Evolutionary conservation across 1,139 yeast species (phyloP).

Genomic region (Scheffersomyces titani): DNA sequence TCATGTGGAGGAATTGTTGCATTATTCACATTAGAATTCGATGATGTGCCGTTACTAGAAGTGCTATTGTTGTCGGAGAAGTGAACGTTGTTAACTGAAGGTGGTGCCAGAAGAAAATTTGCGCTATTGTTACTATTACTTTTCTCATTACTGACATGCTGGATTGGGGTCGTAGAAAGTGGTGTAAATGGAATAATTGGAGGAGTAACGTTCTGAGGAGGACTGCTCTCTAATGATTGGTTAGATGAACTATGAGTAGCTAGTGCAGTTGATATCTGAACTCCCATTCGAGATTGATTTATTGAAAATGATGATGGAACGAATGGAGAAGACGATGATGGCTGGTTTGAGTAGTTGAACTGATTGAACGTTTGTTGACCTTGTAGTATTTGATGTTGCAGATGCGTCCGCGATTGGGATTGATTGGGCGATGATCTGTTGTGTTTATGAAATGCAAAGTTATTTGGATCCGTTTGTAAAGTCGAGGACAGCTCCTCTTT

Average conservation of each 20-base stretch:
- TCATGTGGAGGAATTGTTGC: slow-evolving; percentile 5
- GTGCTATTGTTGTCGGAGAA: not conserved
- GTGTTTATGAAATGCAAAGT: not conserved
- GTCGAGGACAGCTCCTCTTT: not conserved
- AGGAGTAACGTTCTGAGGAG: not conserved
- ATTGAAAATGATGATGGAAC: not conserved
- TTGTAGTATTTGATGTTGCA: not conserved
- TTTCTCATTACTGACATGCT: not conserved
- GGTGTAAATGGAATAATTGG: not conserved
- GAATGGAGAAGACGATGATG: not conserved
- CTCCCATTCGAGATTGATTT: not conserved
- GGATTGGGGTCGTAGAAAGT: not conserved
- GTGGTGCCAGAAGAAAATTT: not conserved
- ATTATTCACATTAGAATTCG: not conserved
- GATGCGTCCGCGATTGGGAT: not conserved
- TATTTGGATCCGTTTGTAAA: not conserved
- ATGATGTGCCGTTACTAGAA: not conserved
- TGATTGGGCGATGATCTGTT: not conserved
- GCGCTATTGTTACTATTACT: not conserved
- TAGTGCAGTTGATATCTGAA: not conserved
- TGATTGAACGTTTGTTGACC: not conserved
- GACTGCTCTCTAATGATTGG: not conserved
- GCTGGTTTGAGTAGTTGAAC: not conserved
- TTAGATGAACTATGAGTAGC: not conserved
- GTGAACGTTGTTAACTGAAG: not conserved